Percentiles rank a stretch among this genome's conserved stretches.
Conservation (phyloP, 2,329 filamentous ascomycete species). For the Epichloe sibirici region DNA sequence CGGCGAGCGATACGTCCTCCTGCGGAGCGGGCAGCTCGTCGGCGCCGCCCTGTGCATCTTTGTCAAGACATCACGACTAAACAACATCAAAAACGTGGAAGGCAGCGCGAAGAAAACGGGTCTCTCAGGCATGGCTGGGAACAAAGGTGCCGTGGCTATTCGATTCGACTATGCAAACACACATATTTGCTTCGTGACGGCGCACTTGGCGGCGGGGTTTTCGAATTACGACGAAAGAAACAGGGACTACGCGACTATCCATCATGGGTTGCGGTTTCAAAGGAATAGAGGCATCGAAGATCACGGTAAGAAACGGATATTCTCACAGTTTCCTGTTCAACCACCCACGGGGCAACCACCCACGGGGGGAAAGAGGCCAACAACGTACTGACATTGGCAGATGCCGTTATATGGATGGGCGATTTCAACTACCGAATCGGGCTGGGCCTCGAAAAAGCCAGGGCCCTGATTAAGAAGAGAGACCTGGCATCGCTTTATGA, state of each 20-base stretch:
- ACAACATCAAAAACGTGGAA: slow-evolving; percentile 89
- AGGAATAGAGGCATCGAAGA: slow-evolving; percentile 83
- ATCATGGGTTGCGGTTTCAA: slow-evolving; percentile 78
- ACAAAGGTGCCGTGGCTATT: slow-evolving; percentile 95
- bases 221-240: slow-evolving; percentile 95
- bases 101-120: slow-evolving; percentile 89
- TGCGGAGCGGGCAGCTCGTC: slow-evolving; percentile 87
- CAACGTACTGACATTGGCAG: slow-evolving; percentile 17
- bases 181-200: slow-evolving; percentile 87
- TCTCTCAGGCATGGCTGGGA: slow-evolving; percentile 92
- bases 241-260: slow-evolving; percentile 81
- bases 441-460: slow-evolving; percentile 64
- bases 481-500: slow-evolving; percentile 75
- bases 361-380: background rate
- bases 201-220: slow-evolving; percentile 91
- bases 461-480: slow-evolving; percentile 56
- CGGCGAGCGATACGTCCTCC: slow-evolving; percentile 71
- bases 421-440: slow-evolving; percentile 99
- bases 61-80: slow-evolving; percentile 65
- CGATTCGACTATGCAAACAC: slow-evolving; percentile 91
- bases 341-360: background rate
- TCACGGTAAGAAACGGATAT: slow-evolving; percentile 44
- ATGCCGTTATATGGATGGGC: slow-evolving; percentile 82
- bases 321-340: no score
- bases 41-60: slow-evolving; percentile 89